Evolutionary conservation across 345 rosid genomes (phyloP).

Genomic region (Bruguiera gymnorhiza): DNA sequence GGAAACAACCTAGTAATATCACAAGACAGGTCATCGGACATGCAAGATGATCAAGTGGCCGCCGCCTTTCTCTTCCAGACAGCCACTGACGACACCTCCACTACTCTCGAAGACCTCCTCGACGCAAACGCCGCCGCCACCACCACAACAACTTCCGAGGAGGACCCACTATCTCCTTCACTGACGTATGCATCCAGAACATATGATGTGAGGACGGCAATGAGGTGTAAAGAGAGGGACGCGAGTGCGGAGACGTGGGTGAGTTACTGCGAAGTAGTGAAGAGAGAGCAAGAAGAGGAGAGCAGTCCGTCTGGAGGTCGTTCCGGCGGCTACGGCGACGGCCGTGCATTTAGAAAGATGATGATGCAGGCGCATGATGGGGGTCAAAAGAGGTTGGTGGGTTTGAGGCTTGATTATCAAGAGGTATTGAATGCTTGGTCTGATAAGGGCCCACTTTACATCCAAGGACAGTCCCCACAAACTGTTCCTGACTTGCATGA

Average conservation of each 20-base stretch:
- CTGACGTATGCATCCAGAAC: constrained; percentile 14
- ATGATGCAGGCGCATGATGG: constrained; percentile 17
- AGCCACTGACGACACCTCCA: constrained; percentile 47
- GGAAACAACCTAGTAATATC: constrained; percentile 12
- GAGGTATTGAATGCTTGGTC: constrained; percentile 84
- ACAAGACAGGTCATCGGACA: constrained; percentile 16
- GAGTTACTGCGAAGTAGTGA: constrained; percentile 68
- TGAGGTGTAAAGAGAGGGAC: constrained; percentile 57
- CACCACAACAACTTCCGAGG: constrained; percentile 23
- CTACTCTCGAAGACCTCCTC: constrained; percentile 61
- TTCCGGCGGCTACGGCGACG: constrained; percentile 24
- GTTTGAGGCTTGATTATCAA: constrained; percentile 80
- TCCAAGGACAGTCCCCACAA: constrained; percentile 51
- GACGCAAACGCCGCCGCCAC: constrained; percentile 32
- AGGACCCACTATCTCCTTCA: constrained; percentile 27
- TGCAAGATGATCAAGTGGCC: constrained; percentile 35
- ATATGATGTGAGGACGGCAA: constrained; percentile 44
- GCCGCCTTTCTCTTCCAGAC: constrained; percentile 52
- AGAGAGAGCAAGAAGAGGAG: constrained; percentile 54
- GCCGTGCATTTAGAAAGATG: neutral
- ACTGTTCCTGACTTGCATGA: constrained; percentile 68
- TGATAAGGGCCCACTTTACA: constrained; percentile 65
- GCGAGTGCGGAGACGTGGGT: constrained; percentile 77
- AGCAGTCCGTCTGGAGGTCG: constrained; percentile 35
- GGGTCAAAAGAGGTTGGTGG: constrained; percentile 29